Evolutionary conservation across 1,284 basidiomycete species (phyloP).

Genomic region (Agroathelia rolfsii): DNA sequence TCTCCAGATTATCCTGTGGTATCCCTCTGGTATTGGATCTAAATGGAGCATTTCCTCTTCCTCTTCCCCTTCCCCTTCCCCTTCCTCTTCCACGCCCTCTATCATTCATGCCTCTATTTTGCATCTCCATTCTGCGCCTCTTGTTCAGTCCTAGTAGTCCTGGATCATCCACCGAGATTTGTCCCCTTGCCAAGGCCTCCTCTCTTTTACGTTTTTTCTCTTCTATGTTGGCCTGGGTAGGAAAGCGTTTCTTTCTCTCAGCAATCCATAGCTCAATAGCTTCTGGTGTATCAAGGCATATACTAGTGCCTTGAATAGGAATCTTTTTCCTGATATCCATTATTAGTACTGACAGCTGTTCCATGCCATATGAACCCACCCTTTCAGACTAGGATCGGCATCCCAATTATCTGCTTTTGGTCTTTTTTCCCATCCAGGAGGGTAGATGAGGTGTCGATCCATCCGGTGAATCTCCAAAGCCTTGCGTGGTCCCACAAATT

Average conservation of each 20-base stretch:
- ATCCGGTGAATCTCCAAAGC: slow-evolving; percentile 79
- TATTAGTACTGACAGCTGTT: slow-evolving; percentile 2
- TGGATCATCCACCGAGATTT: slow-evolving; percentile 45
- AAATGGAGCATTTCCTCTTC: too few relatives aligned
- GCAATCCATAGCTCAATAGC: slow-evolving; percentile 77
- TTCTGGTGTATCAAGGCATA: slow-evolving; percentile 74
- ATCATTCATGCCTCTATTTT: slow-evolving; percentile 10
- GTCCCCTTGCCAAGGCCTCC: slow-evolving; percentile 72
- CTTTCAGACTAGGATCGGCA: slow-evolving; percentile 64
- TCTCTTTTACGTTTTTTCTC: slow-evolving; percentile 71
- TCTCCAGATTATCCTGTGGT: slow-evolving; percentile 7
- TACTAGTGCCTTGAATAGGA: slow-evolving; percentile 72
- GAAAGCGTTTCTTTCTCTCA: slow-evolving; percentile 80
- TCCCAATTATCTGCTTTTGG: slow-evolving; percentile 60
- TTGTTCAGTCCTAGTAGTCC: slow-evolving; percentile 27
- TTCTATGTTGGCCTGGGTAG: slow-evolving; percentile 54
- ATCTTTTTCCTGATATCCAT: slow-evolving; percentile 45
- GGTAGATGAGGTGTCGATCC: slow-evolving; percentile 83
- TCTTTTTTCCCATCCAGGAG: slow-evolving; percentile 61
- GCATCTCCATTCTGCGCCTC: slow-evolving; percentile 23
- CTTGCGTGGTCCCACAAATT: slow-evolving; percentile 66
- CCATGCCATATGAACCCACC: slow-evolving; percentile 29
- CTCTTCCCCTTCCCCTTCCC: slow-evolving; percentile 14
- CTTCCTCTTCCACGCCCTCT: slow-evolving; percentile 18
- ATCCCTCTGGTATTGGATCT: too few relatives aligned